These are phyloP conservation scores for Choiromyces venosus DNA, from an alignment of 495 filamentous ascomycete species.

Conservation along the genomic window DNA sequence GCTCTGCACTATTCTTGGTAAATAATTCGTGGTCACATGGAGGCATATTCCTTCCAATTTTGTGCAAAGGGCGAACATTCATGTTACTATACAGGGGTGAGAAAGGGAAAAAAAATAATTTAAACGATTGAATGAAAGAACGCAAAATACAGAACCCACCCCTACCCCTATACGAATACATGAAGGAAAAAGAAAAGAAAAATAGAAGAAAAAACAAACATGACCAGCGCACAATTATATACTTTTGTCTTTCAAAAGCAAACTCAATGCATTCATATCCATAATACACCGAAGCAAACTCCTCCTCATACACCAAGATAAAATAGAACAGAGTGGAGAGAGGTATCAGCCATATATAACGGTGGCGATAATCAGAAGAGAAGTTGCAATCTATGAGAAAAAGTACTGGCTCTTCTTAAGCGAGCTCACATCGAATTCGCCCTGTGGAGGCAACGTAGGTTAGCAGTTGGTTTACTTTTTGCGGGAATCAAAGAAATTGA, in stretches of 20 bases:
- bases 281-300: neutral
- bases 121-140: no score
- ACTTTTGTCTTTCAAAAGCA: neutral
- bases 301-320: neutral
- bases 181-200: neutral
- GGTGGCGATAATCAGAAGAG: neutral
- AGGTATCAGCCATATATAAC: neutral
- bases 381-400: conserved; percentile 45
- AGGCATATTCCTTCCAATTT: neutral
- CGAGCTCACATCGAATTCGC: conserved; percentile 47
- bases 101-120: neutral
- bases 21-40: neutral
- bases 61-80: neutral
- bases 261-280: neutral
- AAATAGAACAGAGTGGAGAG: neutral
- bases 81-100: neutral
- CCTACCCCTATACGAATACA: neutral
- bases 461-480: conserved; percentile 6
- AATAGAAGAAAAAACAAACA: neutral
- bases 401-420: conserved; percentile 48
- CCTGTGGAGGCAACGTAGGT: conserved; percentile 25
- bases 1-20: neutral
- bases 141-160: neutral
- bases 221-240: neutral
- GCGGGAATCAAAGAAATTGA: neutral